Percentiles rank a stretch among this genome's conserved stretches.
Evolutionary conservation across 176 grass and related monocot genomes (phyloP).

Genomic region (Oryza meridionalis): DNA sequence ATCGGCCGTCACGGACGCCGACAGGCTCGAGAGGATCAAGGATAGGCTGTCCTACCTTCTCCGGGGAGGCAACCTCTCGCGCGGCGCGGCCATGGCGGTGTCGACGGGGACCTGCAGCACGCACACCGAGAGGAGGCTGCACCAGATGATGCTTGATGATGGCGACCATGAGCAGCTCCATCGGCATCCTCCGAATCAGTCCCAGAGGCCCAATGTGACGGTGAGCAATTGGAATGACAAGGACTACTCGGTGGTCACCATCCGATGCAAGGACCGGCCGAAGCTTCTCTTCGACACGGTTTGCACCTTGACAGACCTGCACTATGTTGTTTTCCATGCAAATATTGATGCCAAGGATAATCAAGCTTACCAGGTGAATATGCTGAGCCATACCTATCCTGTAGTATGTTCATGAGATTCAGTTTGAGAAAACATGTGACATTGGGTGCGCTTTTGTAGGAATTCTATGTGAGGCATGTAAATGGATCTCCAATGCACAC

Average conservation of each 20-base stretch:
- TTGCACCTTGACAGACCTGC: slow-evolving; percentile 78
- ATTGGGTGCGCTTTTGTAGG: slow-evolving; percentile 38
- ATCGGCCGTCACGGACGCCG: slow-evolving; percentile 44
- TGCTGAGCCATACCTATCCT: neutral
- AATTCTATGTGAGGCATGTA: slow-evolving; percentile 82
- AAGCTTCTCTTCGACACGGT: slow-evolving; percentile 93
- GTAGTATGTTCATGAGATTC: slow-evolving; percentile 1
- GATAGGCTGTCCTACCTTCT: slow-evolving; percentile 60
- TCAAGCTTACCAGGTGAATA: slow-evolving; percentile 76
- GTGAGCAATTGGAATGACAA: slow-evolving; percentile 83
- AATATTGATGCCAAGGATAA: slow-evolving; percentile 66
- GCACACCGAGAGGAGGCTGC: slow-evolving; percentile 65
- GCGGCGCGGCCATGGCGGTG: slow-evolving; percentile 47
- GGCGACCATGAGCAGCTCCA: slow-evolving; percentile 50
- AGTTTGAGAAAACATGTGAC: slow-evolving; percentile 27
- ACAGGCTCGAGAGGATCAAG: slow-evolving; percentile 55
- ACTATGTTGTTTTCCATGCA: slow-evolving; percentile 83
- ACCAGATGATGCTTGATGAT: slow-evolving; percentile 86
- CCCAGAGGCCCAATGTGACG: slow-evolving; percentile 51
- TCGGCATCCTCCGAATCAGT: slow-evolving; percentile 24
- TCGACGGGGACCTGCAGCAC: slow-evolving; percentile 42
- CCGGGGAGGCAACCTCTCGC: slow-evolving; percentile 47
- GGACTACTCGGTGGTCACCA: slow-evolving; percentile 81
- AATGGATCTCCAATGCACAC: slow-evolving; percentile 74
- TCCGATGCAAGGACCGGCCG: slow-evolving; percentile 75